Evolutionary conservation across 495 filamentous ascomycete species (phyloP).

Genomic region (Polyplosphaeria fusca): DNA sequence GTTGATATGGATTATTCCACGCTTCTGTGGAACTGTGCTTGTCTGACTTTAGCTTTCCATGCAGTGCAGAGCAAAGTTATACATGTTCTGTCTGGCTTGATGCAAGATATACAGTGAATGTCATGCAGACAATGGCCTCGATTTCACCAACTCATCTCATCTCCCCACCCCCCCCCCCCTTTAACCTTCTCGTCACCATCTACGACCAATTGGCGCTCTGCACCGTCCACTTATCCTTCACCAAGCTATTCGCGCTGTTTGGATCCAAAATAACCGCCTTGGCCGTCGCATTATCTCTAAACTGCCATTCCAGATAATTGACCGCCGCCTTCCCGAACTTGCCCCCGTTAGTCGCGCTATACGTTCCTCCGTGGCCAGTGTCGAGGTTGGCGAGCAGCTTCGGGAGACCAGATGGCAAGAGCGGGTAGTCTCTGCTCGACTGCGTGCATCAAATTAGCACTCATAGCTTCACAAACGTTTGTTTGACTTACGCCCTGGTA

Average conservation of each 20-base stretch:
- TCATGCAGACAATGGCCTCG: no score
- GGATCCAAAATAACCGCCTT: slow-evolving; percentile 33
- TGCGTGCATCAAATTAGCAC: not conserved
- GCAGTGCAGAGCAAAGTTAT: no score
- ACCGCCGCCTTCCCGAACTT: slow-evolving; percentile 25
- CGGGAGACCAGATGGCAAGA: slow-evolving; percentile 12
- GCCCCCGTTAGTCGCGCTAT: slow-evolving; percentile 16
- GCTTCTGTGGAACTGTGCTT: no score
- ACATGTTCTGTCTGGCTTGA: no score
- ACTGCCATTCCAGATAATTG: slow-evolving; percentile 23
- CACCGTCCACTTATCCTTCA: slow-evolving; percentile 41
- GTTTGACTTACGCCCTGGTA: slow-evolving; percentile 14
- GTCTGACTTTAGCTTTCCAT: no score
- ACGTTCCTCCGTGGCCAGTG: slow-evolving; percentile 22
- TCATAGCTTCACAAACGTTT: not conserved
- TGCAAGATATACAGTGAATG: no score
- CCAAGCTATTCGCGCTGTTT: slow-evolving; percentile 31
- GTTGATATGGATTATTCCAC: no score
- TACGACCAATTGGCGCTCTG: slow-evolving; percentile 12
- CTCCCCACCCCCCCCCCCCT: no score
- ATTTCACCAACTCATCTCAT: no score
- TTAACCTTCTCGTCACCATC: no score
- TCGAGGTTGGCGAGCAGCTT: slow-evolving; percentile 19
- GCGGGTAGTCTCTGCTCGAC: slow-evolving; percentile 14
- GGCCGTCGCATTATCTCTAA: slow-evolving; percentile 27